These are phyloP conservation scores for Blastobotrys persicus DNA, from an alignment of 1,139 yeast genomes.

Conservation along the genomic window DNA sequence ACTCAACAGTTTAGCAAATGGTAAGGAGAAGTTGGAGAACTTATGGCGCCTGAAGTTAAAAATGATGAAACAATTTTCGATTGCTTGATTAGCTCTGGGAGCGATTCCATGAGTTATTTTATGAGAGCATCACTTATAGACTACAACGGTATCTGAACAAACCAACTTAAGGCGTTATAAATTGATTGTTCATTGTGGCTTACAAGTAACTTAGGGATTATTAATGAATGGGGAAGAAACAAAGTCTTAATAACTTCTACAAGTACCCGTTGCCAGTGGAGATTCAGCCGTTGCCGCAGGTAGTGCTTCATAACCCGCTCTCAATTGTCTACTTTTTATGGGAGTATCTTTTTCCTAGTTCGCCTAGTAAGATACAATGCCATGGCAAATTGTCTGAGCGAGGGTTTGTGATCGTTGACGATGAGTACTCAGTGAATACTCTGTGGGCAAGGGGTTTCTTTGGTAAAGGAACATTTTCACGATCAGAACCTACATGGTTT, in stretches of 20 bases:
- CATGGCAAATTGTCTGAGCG: slow-evolving; percentile 39
- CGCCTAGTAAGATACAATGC: slow-evolving; percentile 32
- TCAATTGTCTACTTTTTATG: slow-evolving; percentile 36
- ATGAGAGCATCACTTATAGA: slow-evolving; percentile 53
- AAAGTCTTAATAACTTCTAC: slow-evolving; percentile 41
- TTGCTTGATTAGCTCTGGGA: slow-evolving; percentile 18
- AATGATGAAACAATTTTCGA: slow-evolving; percentile 15
- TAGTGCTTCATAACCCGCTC: slow-evolving; percentile 39
- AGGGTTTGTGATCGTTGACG: slow-evolving; percentile 43
- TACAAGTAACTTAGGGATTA: not conserved
- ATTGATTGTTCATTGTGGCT: slow-evolving; percentile 7
- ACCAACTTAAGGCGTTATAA: no score
- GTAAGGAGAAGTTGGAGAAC: not conserved
- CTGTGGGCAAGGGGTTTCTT: slow-evolving; percentile 89
- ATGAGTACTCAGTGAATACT: slow-evolving; percentile 48
- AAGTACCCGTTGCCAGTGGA: slow-evolving; percentile 48
- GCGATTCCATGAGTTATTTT: slow-evolving; percentile 15
- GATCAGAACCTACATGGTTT: slow-evolving; percentile 92
- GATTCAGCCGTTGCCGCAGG: slow-evolving; percentile 39
- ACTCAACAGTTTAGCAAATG: not conserved
- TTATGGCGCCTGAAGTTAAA: not conserved
- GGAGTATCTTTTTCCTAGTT: slow-evolving; percentile 31
- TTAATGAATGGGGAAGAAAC: slow-evolving; percentile 17
- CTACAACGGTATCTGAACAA: slow-evolving; percentile 99
- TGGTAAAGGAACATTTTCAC: slow-evolving; percentile 85